Evolutionary conservation across 2,329 filamentous ascomycete genomes (phyloP), one percentile per base, ranked within the genome.

Genomic region (Clonostachys solani): DNA sequence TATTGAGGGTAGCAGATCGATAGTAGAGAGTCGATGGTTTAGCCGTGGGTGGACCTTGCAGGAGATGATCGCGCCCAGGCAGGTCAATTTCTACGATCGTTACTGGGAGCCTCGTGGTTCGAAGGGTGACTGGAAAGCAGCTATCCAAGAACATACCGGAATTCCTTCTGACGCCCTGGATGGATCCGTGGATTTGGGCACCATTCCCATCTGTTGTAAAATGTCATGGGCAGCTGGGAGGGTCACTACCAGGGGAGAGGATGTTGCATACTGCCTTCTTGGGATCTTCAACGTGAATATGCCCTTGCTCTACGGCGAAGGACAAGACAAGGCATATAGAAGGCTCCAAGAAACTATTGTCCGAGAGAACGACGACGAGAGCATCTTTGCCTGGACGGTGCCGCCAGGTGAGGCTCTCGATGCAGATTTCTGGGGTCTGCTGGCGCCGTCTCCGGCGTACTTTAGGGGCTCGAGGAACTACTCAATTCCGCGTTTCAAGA

Each of bases 31-130:
- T 5, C 16, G 42, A 15, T 67, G 63, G 62, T 66, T 65, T 44
- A 59, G 52, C 4, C 51, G 74, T 78, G 62, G 63, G 13, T 78
- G 81, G 56, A 87, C 83, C 0, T 66, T 85, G 50, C 85, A 85
- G 58, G 81, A 89, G 61, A 83, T 86, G 0, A 74, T 89, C 10
- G 85, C 64, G 0, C 62, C 62, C 0, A 23, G 18, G 2, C 46
- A 49, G 2, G 33, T 65, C 1, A 33, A 47, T 5, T 68, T 69
- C 48, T 67, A 56, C 47, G 54, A 61, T 34, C 16, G 17, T 2
- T 40, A 47, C 2, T 68, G 63, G 64, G 10, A 35, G 12, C 33
- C 12, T 10, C 19, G 40, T 19, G 40, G 19, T 12, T 17, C 45
- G n/a, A 47, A 47, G 40, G 10, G 36, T 35, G 29, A 41, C 40